Conservation (phyloP, 2,329 filamentous ascomycete species). For the Calonectria pauciramosa region DNA sequence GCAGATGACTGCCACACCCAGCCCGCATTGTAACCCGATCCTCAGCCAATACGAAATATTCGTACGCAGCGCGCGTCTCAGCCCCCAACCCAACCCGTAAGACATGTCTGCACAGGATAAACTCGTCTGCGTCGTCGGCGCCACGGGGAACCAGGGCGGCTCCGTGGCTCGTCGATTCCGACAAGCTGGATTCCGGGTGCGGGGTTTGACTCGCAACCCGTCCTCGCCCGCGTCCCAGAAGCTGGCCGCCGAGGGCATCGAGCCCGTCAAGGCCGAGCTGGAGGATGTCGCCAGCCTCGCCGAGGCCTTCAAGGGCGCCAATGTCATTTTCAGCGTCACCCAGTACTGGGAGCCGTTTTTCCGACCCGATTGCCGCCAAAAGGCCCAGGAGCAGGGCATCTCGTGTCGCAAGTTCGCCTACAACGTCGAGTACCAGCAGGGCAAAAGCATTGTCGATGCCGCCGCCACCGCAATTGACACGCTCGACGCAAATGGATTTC, state of each 20-base stretch:
- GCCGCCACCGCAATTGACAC: slow-evolving; percentile 57
- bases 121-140: slow-evolving; percentile 61
- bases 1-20: neutral
- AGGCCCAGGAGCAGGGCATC: slow-evolving; percentile 54
- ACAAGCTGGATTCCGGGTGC: slow-evolving; percentile 57
- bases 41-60: neutral
- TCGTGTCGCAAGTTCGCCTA: slow-evolving; percentile 60
- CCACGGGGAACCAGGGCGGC: slow-evolving; percentile 66
- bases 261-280: slow-evolving; percentile 60
- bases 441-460: slow-evolving; percentile 65
- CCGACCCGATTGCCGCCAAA: slow-evolving; percentile 56
- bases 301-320: slow-evolving; percentile 59
- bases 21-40: neutral
- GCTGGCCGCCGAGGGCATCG: slow-evolving; percentile 57
- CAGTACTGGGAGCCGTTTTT: slow-evolving; percentile 69
- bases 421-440: slow-evolving; percentile 59
- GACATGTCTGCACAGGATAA: slow-evolving; percentile 43
- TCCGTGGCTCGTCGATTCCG: slow-evolving; percentile 64
- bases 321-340: slow-evolving; percentile 68
- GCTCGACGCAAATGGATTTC: slow-evolving; percentile 62
- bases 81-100: neutral
- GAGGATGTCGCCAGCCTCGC: slow-evolving; percentile 56
- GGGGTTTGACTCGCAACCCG: slow-evolving; percentile 62
- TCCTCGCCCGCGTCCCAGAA: slow-evolving; percentile 55
- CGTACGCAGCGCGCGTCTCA: neutral